Evolutionary conservation across 2,329 filamentous ascomycete species (phyloP).

Genomic region (Colletotrichum falcatum): DNA sequence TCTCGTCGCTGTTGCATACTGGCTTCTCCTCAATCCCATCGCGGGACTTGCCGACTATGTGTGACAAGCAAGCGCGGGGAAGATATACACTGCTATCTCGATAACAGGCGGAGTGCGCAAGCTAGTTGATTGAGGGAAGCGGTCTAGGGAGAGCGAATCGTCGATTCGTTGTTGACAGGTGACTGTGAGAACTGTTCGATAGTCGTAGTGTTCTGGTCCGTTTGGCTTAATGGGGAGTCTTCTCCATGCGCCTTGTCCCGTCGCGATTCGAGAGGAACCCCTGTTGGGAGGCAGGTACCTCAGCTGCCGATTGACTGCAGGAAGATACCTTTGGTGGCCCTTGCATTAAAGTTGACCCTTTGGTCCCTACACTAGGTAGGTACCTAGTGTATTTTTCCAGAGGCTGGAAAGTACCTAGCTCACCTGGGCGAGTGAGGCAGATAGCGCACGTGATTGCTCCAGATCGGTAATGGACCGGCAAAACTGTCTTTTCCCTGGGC

Average conservation of each 20-base stretch:
- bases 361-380: background rate
- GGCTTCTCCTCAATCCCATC: slow-evolving; percentile 60
- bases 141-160: too few species aligned
- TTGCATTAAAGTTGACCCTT: slow-evolving; percentile 26
- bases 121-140: background rate
- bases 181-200: slow-evolving; percentile 23
- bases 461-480: slow-evolving; percentile 40
- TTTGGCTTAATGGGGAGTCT: slow-evolving; percentile 33
- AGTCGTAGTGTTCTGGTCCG: slow-evolving; percentile 7
- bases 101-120: slow-evolving; percentile 1
- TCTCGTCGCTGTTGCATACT: slow-evolving; percentile 86
- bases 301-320: slow-evolving; percentile 1
- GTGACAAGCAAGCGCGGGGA: slow-evolving; percentile 27
- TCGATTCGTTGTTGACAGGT: slow-evolving; percentile 14
- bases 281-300: slow-evolving; percentile 26
- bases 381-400: too few species aligned
- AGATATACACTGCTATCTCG: background rate
- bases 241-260: slow-evolving; percentile 31
- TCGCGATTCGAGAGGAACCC: slow-evolving; percentile 36
- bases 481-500: slow-evolving; percentile 14
- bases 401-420: too few species aligned
- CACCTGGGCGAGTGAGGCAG: background rate
- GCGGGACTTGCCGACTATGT: slow-evolving; percentile 51
- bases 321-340: slow-evolving; percentile 24
- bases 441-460: slow-evolving; percentile 37